Evolutionary conservation across 805 yeast genomes (phyloP), one percentile per base, ranked within the genome.

Genomic region (Ogataea naganishii): DNA sequence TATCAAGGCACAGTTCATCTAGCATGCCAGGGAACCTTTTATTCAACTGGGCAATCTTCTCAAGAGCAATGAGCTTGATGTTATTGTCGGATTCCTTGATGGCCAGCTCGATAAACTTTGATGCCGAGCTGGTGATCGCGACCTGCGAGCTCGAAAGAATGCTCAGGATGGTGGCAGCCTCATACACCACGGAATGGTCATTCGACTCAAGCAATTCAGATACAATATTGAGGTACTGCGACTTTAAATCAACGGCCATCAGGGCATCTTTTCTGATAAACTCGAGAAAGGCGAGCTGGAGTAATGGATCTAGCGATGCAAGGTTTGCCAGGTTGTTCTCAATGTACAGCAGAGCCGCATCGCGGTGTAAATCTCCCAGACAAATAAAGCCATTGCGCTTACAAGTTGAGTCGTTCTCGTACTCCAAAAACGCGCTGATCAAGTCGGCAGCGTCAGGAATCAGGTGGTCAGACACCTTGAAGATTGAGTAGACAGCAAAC

Each of bases 391-490:
- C 97, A 56, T 92, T 92, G 58, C 98, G 75, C 53, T 82, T 82
- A 63, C 97, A 89, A 13, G 94, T 84, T 20, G 95, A 79, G 54
- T 92, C 98, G 36, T 81, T 74, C 60, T 92, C 99, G 19, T 74
- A 79, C 29, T 65, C 68, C 48, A 92, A 65, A 53, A 86, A 83
- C 32, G 71, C 70, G 40, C 67, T 64, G 41, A 89, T 66, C 38
- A 89, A 69, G 42, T 83, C 94, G 31, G 86, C 80, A n/a, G 96
- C 95, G 60, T 94, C 98, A 6, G 98, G 98, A 26, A 84, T 70
- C 51, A 92, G 70, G 58, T 82, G 89, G 23, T 81, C 86, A 20
- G 94, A 76, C 30, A 80, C 88, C 51, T 76, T 68, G 56, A 72
- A 81, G 44, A 92, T 83, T 15, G 94, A 76, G 46, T 70, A 73